Conservation (phyloP, 2,329 filamentous ascomycete species). For the Pseudocercospora crystallina region DNA sequence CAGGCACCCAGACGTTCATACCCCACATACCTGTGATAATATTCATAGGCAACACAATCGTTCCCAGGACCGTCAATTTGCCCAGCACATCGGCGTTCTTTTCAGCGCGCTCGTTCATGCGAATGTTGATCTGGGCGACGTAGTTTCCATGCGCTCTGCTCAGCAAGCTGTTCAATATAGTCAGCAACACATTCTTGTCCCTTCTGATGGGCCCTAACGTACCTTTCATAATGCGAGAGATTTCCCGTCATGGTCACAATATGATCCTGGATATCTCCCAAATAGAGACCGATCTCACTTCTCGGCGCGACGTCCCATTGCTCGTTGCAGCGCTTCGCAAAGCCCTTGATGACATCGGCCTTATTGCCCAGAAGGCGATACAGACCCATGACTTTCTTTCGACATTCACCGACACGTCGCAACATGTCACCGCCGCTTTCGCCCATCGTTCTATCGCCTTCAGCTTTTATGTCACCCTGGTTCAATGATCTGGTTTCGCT, state of each 20-base stretch:
- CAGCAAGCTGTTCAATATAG: conserved; percentile 63
- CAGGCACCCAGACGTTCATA: conserved; percentile 86
- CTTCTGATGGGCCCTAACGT: conserved; percentile 39
- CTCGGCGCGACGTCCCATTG: conserved; percentile 94
- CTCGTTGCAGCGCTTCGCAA: conserved; percentile 97
- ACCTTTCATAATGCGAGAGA: conserved; percentile 94
- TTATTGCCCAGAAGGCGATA: conserved; percentile 94
- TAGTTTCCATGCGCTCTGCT: conserved; percentile 93
- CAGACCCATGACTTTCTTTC: conserved; percentile 95
- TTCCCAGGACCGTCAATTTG: conserved; percentile 91
- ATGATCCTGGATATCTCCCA: conserved; percentile 98
- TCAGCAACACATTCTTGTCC: conserved; percentile 19
- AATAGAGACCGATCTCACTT: conserved; percentile 93
- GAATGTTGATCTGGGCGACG: conserved; percentile 97
- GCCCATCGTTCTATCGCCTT: conserved; percentile 40
- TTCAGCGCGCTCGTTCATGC: conserved; percentile 97
- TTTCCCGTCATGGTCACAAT: conserved; percentile 99
- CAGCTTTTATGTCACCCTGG: conserved; percentile 30
- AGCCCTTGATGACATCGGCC: conserved; percentile 98
- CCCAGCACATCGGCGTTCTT: conserved; percentile 93
- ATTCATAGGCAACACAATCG: conserved; percentile 97
- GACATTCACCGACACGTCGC: conserved; percentile 84
- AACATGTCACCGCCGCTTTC: conserved; percentile 75
- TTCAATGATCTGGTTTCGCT: conserved; percentile 39
- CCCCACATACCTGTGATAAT: conserved; percentile 98